Evolutionary conservation across 2,329 filamentous ascomycete species (phyloP).

Genomic region (Arthrobotrys entomopaga): DNA sequence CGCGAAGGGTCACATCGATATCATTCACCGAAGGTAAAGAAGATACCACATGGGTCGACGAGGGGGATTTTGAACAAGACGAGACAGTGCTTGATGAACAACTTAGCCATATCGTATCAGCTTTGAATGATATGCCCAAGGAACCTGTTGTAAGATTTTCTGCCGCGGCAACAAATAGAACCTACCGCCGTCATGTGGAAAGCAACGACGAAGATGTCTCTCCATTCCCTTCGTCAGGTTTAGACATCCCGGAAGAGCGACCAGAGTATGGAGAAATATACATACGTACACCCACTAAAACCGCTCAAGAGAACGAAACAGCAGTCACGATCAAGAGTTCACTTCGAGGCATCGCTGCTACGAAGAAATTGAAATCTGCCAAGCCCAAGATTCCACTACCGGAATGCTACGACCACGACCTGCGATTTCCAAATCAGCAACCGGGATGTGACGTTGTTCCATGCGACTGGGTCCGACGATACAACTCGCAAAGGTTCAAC

Average conservation of each 20-base stretch:
- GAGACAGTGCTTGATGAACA: not conserved
- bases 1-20: slow-evolving; percentile 13
- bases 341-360: no score
- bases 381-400: slow-evolving; percentile 11
- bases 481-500: slow-evolving; percentile 42
- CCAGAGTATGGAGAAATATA: no score
- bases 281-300: no score
- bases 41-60: slow-evolving; percentile 12
- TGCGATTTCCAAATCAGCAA: slow-evolving; percentile 12
- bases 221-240: not conserved
- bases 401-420: slow-evolving; percentile 40
- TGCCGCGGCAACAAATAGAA: slow-evolving; percentile 24
- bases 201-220: slow-evolving; percentile 3
- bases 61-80: not conserved
- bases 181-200: not conserved
- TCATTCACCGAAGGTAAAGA: slow-evolving; percentile 4
- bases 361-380: not conserved
- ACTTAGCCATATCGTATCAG: not conserved
- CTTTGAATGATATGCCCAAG: slow-evolving; percentile 33
- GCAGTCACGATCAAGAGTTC: no score
- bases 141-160: slow-evolving; percentile 32
- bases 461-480: slow-evolving; percentile 45
- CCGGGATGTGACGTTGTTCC: slow-evolving; percentile 44
- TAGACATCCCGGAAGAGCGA: no score
- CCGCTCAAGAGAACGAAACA: no score